phyloP scores from a whole-genome alignment of 306 rosid genomes.

The Lotus japonicus region DNA sequence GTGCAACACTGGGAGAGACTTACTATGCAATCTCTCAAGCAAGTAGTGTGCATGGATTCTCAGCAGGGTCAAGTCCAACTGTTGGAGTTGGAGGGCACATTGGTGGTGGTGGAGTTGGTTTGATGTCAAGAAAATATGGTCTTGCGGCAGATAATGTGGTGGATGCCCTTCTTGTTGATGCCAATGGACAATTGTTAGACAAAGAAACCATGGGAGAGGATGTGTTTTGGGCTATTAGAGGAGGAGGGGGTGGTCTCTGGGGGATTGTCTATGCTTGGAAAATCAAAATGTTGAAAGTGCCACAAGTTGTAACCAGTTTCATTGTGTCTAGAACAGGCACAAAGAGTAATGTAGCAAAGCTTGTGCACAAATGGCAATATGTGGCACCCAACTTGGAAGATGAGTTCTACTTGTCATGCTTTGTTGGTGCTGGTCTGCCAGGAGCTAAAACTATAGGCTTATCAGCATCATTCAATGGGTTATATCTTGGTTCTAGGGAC shows the following conservation, averaged over 20 bases:
- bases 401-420: constrained; percentile 57
- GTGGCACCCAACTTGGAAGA: constrained; percentile 54
- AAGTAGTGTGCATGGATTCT: constrained; percentile 51
- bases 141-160: constrained; percentile 71
- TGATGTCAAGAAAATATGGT: constrained; percentile 61
- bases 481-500: constrained; percentile 40
- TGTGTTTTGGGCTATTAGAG: constrained; percentile 90
- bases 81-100: constrained; percentile 85
- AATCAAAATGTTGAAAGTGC: constrained; percentile 46
- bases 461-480: constrained; percentile 51
- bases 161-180: constrained; percentile 56
- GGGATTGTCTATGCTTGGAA: constrained; percentile 83
- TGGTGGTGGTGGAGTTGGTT: constrained; percentile 68
- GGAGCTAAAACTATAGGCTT: constrained; percentile 33
- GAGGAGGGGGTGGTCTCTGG: constrained; percentile 80
- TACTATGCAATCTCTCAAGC: constrained; percentile 58
- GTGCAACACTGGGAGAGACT: constrained; percentile 78
- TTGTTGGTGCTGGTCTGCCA: constrained; percentile 58
- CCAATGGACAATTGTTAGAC: constrained; percentile 37
- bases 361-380: constrained; percentile 63
- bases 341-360: constrained; percentile 29
- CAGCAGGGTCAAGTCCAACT: constrained; percentile 81
- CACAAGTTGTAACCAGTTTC: constrained; percentile 42
- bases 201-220: constrained; percentile 66
- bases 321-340: constrained; percentile 40